Evolutionary conservation across 2,329 filamentous ascomycete species (phyloP).

Genomic region (Penicillium nordicum): DNA sequence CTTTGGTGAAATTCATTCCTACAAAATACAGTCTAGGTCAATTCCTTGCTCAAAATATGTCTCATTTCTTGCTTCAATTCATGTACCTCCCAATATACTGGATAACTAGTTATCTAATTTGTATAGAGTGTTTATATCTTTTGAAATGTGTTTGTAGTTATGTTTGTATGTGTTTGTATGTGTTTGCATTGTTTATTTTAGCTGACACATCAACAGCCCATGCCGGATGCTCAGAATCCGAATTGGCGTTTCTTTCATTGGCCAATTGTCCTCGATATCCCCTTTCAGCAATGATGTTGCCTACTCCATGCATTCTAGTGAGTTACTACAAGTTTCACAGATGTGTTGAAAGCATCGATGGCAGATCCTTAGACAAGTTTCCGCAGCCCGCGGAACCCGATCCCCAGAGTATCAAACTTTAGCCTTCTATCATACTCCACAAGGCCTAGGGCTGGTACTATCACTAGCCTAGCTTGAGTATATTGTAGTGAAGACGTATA

Average conservation of each 20-base stretch:
- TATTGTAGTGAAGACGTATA: too few species aligned
- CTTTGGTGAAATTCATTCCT: background rate
- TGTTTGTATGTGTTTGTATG: background rate
- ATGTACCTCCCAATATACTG: background rate
- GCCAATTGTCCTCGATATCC: background rate
- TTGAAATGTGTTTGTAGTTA: background rate
- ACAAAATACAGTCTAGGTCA: background rate
- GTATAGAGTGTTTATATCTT: background rate
- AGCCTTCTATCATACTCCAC: background rate
- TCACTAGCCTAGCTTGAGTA: background rate
- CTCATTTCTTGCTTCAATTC: background rate
- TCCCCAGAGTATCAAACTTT: background rate
- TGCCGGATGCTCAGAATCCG: constrained; percentile 22
- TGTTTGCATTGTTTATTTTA: constrained; percentile 1
- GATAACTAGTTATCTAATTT: background rate
- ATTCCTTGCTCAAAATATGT: background rate
- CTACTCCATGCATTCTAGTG: too few species aligned
- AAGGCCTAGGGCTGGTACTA: background rate
- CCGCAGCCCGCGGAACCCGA: background rate
- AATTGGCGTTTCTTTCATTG: constrained; percentile 14
- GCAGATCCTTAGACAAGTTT: background rate
- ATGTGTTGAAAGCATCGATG: background rate
- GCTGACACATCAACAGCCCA: constrained; percentile 17
- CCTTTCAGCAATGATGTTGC: too few species aligned
- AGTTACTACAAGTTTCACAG: background rate